Percentiles rank a stretch among this genome's conserved stretches.
Conservation (phyloP, 768 basidiomycete species). For the Xerocomellus intermedius region DNA sequence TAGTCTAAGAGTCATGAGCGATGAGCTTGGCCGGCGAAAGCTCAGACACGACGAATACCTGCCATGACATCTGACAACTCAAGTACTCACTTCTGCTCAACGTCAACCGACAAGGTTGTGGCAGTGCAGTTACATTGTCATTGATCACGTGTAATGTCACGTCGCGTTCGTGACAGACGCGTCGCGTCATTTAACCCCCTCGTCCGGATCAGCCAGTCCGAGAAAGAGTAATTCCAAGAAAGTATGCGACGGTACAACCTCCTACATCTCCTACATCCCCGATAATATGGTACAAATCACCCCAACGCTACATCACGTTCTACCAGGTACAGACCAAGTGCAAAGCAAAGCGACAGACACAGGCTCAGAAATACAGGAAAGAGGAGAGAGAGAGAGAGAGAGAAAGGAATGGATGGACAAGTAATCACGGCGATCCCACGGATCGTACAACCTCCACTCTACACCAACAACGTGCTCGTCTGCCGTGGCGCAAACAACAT, state of each 20-base stretch:
- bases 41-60: slow-evolving; percentile 15
- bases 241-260: slow-evolving; percentile 9
- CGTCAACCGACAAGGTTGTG: slow-evolving; percentile 4
- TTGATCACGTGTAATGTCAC: slow-evolving; percentile 31
- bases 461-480: slow-evolving; percentile 6
- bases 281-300: slow-evolving; percentile 23
- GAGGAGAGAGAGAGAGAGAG: neutral
- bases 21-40: neutral
- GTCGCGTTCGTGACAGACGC: slow-evolving; percentile 28
- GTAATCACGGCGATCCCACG: slow-evolving; percentile 9
- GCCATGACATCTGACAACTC: slow-evolving; percentile 14
- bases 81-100: neutral
- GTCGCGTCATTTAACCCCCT: slow-evolving; percentile 13
- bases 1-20: slow-evolving; percentile 52
- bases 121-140: slow-evolving; percentile 19
- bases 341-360: slow-evolving; percentile 23
- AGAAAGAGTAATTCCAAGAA: slow-evolving; percentile 20
- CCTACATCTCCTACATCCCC: slow-evolving; percentile 13
- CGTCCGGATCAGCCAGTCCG: neutral
- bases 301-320: slow-evolving; percentile 12
- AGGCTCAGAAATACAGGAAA: slow-evolving; percentile 19
- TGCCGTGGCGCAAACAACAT: slow-evolving; percentile 2
- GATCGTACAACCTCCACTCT: slow-evolving; percentile 23
- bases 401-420: neutral
- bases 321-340: slow-evolving; percentile 21